phyloP scores from a whole-genome alignment of 495 filamentous ascomycete genomes.

The Hyaloscypha bicolor region DNA sequence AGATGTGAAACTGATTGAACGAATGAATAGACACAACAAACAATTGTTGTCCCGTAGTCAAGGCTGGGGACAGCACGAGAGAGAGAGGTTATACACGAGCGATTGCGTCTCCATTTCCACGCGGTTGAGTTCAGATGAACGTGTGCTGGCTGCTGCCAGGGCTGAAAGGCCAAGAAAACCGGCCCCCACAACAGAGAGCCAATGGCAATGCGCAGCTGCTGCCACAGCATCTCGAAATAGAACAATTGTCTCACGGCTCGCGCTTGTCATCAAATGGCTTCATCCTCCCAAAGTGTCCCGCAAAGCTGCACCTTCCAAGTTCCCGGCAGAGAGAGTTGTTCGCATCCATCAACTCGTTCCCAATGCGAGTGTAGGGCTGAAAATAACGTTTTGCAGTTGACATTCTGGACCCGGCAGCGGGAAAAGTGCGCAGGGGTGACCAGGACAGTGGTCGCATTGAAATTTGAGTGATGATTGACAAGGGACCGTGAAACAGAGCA shows the following conservation, averaged over 20 bases:
- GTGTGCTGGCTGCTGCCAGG: not conserved
- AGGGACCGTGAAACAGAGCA: not conserved
- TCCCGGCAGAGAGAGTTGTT: not conserved
- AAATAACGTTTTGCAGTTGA: not conserved
- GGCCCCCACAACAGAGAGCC: not conserved
- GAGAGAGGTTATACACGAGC: not conserved
- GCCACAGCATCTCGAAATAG: slow-evolving; percentile 13
- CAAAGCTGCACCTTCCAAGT: not conserved
- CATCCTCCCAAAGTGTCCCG: not conserved
- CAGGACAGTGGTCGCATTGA: not conserved
- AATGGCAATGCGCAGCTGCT: not conserved
- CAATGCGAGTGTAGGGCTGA: not conserved
- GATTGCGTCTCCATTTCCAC: not conserved
- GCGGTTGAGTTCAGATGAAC: slow-evolving; percentile 10
- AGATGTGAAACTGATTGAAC: not conserved
- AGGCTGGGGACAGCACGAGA: not conserved
- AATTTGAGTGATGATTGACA: not conserved
- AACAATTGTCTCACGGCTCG: slow-evolving; percentile 3
- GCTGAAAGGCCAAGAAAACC: slow-evolving; percentile 3
- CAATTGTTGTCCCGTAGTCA: not conserved
- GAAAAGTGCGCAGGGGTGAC: not conserved
- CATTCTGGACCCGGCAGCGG: not conserved
- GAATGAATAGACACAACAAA: not conserved
- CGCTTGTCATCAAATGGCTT: not conserved
- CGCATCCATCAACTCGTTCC: not conserved